Evolutionary conservation across 805 yeast genomes (phyloP), one percentile per base, ranked within the genome.

Genomic region (Wickerhamomyces mucosus): DNA sequence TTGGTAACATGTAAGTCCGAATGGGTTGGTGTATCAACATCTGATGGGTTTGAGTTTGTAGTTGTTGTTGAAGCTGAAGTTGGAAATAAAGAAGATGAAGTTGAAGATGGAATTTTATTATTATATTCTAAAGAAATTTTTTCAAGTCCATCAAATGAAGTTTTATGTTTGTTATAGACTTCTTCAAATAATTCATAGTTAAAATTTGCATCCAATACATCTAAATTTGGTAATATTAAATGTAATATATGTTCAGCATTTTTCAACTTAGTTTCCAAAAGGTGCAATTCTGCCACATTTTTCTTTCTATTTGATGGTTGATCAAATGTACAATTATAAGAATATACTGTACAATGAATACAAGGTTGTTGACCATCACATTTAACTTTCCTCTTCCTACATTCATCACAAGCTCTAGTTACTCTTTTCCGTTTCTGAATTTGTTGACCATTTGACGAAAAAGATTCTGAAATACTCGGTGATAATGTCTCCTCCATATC

Each of bases 361-460:
- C 94, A 81, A 1, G 89, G 92, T 43, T 70, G 78, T 43, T 69
- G 68, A 5, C 89, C 92, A 50, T 79, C 86, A 55, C 94, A 81
- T 49, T 78, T 76, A 40, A 79, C 83, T 49, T 81, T 81, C 55
- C 78, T 79, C 54, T 68, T 70, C 15, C 89, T 65, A 51, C 92
- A 80, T 40, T 70, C 75, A 43, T 75, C 81, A 47, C 92, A 81
- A 3, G 92, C 92, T 33, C 83, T 58, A 2, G 81, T 71, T 23
- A 78, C 88, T 35, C 88, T 57, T 42, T 73, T 61, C 20, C 83
- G 60, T 46, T 76, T 77, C 32, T 58, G 64, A 8, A 14, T 15
- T 6, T 21, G 7, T 11, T 21, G 20, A n/a, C n/a, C n/a, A n/a
- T n/a, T n/a, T n/a, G n/a, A n/a, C n/a, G n/a, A n/a, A n/a, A n/a